A percentile compares a stretch with the other conserved stretches of the same genome.
Conservation (phyloP, 1,284 basidiomycete genomes). For the Abortiporus biennis region DNA sequence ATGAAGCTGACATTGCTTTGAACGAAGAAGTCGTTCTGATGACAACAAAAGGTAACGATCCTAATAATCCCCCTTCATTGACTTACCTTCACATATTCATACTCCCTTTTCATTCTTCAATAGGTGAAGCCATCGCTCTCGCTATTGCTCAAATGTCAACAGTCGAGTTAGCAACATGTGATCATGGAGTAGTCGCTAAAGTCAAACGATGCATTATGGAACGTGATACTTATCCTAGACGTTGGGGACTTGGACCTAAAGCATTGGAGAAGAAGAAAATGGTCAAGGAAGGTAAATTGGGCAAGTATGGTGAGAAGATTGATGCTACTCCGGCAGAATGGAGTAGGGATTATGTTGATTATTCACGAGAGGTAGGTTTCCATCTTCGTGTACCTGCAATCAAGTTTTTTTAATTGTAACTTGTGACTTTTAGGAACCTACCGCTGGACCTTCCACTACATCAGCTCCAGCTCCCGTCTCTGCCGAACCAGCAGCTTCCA, state of each 20-base stretch:
- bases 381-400: conserved; percentile 5
- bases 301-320: conserved; percentile 92
- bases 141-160: conserved; percentile 99
- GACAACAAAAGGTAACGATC: conserved; percentile 86
- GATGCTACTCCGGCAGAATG: conserved; percentile 90
- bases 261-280: conserved; percentile 98
- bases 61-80: not conserved
- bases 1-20: conserved; percentile 93
- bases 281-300: conserved; percentile 93
- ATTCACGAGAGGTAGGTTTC: conserved; percentile 52
- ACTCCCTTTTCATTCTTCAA: not conserved
- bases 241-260: conserved; percentile 97
- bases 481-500: conserved; percentile 17
- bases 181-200: conserved; percentile 98
- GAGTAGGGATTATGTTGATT: conserved; percentile 93
- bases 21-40: conserved; percentile 98
- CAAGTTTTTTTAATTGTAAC: conserved; percentile 4
- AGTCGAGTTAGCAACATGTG: conserved; percentile 95
- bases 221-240: conserved; percentile 94
- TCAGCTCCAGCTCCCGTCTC: conserved; percentile 19
- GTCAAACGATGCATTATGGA: conserved; percentile 99
- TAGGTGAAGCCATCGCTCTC: conserved; percentile 94
- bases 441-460: conserved; percentile 32
- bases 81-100: not conserved
- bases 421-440: conserved; percentile 30